Percentiles rank a stretch among this genome's conserved stretches.
phyloP scores from a whole-genome alignment of 2,329 filamentous ascomycete genomes.

The Phialophora tarda region DNA sequence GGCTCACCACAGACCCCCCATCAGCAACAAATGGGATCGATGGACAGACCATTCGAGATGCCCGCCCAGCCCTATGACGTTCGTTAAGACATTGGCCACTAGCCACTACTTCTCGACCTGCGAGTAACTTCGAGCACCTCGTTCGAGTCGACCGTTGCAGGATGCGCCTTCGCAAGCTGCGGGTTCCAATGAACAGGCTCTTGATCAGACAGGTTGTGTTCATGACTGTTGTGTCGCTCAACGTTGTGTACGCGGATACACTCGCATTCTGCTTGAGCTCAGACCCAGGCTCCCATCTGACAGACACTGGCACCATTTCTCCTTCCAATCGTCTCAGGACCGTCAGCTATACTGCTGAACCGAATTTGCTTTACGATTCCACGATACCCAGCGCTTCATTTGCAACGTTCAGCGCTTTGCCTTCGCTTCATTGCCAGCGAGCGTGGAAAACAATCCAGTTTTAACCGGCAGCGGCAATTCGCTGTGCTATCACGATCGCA shows the following conservation, averaged over 20 bases:
- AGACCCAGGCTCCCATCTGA: neutral
- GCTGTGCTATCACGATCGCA: neutral
- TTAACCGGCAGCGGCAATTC: neutral
- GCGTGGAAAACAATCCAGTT: neutral
- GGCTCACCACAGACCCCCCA: slow-evolving; percentile 14
- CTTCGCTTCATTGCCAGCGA: neutral
- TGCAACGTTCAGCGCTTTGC: neutral
- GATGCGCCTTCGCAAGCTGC: neutral
- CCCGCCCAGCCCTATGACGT: slow-evolving; percentile 31
- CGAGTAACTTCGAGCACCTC: neutral
- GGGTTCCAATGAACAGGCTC: neutral
- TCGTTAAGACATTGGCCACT: slow-evolving; percentile 9
- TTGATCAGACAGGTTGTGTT: neutral
- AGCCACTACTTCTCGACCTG: neutral
- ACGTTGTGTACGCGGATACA: neutral
- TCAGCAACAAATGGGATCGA: slow-evolving; percentile 13
- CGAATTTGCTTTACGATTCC: neutral
- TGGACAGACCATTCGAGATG: slow-evolving; percentile 35
- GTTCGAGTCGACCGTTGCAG: neutral
- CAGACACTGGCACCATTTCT: neutral
- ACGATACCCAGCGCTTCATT: slow-evolving; percentile 2
- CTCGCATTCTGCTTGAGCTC: neutral
- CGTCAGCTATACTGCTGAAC: neutral
- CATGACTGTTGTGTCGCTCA: neutral
- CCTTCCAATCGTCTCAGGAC: neutral